Base-by-base conservation (phyloP, 2,329 filamentous ascomycete species). In the Arthrinium puccinioides region DNA sequence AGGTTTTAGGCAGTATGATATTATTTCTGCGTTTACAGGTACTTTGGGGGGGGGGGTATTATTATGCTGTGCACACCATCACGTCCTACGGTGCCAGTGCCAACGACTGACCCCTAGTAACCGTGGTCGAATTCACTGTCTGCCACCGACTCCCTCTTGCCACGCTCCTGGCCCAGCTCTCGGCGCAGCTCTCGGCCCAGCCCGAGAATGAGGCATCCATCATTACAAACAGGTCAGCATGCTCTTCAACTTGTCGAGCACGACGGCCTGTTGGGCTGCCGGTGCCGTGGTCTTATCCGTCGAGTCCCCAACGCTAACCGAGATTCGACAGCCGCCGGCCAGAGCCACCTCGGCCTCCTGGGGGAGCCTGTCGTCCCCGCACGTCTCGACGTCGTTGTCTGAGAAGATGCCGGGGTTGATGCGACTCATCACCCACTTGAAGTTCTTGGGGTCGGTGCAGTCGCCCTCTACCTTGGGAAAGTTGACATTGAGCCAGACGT, bases 401-500 rank as follows among this genome's bases (percentile, higher is more conserved):
- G 69, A 67, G 40, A 78, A 59, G 37, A 77, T 55, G 3, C 76
- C 64, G 23, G 64, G 57, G 53, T 78, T 72, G 51, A 86, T 76
- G 14, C 81, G 67, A 32, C 66, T 78, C 21, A 85, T 59, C 5
- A 85, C 72, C 56, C 75, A 87, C 47, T 70, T 68, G 65, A 83
- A 82, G 37, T 79, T 60, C 21, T 60, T 59, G 0, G 69, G 55
- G 16, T 62, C 60, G 10, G 61, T 66, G 59, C 82, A 85, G 36
- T 56, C 54, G 0, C 54, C 64, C 6, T 60, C 56, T 2, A 75
- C 70, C 40, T 65, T 56, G 5, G 76, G 76, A 49, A 82, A 83
- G 60, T 86, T 86, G 48, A 86, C 79, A 46, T 85, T 86, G 21
- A 86, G 67, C 54, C 70, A 84, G 3, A 74, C 66, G 31, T 70